Percentiles rank a stretch among this genome's conserved stretches.
These are phyloP conservation scores for Fusarium azukiicola DNA, from an alignment of 2,329 filamentous ascomycete genomes.

Conservation along the genomic window DNA sequence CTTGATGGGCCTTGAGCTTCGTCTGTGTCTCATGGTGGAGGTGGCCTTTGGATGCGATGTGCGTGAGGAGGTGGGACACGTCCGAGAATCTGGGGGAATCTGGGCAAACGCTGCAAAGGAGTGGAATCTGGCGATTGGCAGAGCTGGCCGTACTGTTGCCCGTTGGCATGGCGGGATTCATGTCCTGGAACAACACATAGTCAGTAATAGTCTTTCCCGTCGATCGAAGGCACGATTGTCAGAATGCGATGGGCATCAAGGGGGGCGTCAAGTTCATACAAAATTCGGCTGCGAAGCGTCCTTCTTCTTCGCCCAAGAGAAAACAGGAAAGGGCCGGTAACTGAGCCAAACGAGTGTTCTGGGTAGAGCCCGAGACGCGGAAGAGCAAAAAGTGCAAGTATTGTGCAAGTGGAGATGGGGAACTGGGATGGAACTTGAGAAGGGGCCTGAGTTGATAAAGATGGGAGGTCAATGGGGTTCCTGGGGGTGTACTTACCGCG, in stretches of 20 bases:
- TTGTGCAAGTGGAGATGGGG: constrained; percentile 38
- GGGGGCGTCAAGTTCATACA: constrained; percentile 18
- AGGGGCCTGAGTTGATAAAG: constrained; percentile 51
- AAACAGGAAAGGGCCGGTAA: constrained; percentile 55
- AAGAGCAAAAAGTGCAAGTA: constrained; percentile 52
- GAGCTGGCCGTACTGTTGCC: constrained; percentile 47
- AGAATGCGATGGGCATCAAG: background rate
- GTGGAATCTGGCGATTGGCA: constrained; percentile 74
- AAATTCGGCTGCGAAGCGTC: constrained; percentile 20
- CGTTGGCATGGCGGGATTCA: constrained; percentile 60
- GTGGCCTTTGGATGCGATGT: constrained; percentile 96
- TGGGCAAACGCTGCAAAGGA: constrained; percentile 92
- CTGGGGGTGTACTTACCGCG: constrained; percentile 43
- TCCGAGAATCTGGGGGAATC: constrained; percentile 92
- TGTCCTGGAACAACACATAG: constrained; percentile 55
- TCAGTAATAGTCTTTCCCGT: constrained; percentile 43
- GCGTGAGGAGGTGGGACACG: constrained; percentile 94
- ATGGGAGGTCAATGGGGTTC: constrained; percentile 30
- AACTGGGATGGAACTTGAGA: constrained; percentile 35
- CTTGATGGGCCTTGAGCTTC: constrained; percentile 85
- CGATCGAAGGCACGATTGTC: constrained; percentile 8
- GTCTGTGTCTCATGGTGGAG: constrained; percentile 91
- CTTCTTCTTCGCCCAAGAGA: constrained; percentile 20
- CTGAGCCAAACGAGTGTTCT: constrained; percentile 37
- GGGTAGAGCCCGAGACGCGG: constrained; percentile 46